phyloP scores from a whole-genome alignment of 768 basidiomycete genomes.

The Lactifluus volemus region DNA sequence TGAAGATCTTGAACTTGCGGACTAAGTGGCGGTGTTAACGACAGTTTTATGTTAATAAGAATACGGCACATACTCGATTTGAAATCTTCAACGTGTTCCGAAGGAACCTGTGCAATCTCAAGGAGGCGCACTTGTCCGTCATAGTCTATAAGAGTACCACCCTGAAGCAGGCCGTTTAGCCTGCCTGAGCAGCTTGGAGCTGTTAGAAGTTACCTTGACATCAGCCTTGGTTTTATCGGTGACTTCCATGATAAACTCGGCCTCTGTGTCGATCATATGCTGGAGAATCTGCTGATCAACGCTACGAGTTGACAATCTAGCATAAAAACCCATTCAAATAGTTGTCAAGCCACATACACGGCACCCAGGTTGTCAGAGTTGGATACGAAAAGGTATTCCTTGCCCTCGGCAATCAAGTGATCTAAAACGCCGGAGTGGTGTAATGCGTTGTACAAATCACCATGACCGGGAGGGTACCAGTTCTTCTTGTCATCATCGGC shows the following conservation, averaged over 20 bases:
- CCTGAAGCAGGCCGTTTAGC: slow-evolving; percentile 30
- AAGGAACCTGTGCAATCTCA: slow-evolving; percentile 91
- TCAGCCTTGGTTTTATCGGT: slow-evolving; percentile 97
- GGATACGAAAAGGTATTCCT: slow-evolving; percentile 95
- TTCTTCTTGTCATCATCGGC: slow-evolving; percentile 77
- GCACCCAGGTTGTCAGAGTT: slow-evolving; percentile 97
- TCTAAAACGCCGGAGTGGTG: slow-evolving; percentile 86
- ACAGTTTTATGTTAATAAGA: not conserved
- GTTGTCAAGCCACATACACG: slow-evolving; percentile 41
- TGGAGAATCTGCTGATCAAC: slow-evolving; percentile 53
- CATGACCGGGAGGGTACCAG: slow-evolving; percentile 98
- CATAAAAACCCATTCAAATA: not conserved
- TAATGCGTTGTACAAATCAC: slow-evolving; percentile 91
- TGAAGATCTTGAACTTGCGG: slow-evolving; percentile 91
- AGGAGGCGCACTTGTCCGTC: slow-evolving; percentile 82
- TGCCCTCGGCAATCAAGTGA: slow-evolving; percentile 81
- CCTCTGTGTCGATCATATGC: slow-evolving; percentile 73
- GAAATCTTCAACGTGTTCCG: slow-evolving; percentile 91
- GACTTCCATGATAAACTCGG: slow-evolving; percentile 92
- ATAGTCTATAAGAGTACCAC: slow-evolving; percentile 86
- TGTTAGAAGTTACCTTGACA: slow-evolving; percentile 31
- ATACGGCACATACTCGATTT: slow-evolving; percentile 46
- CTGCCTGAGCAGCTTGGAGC: not conserved
- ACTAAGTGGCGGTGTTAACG: slow-evolving; percentile 30
- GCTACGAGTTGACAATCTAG: slow-evolving; percentile 3